Conservation (phyloP, 129 eudicot species). For the Flaveria brownii region DNA sequence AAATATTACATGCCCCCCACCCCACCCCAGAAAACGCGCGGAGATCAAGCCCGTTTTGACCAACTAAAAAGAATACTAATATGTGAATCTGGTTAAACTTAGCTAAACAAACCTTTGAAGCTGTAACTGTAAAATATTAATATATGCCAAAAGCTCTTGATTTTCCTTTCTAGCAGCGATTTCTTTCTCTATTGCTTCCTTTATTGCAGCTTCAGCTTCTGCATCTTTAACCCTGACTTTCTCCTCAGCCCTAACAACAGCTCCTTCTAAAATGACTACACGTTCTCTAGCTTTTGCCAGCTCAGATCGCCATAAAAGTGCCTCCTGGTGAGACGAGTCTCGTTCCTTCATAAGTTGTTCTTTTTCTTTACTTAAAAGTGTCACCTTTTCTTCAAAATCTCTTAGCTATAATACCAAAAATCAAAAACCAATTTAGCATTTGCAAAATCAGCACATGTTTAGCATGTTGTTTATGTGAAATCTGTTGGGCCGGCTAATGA, state of each 20-base stretch:
- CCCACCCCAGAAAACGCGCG: no score
- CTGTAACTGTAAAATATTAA: slow-evolving; percentile 68
- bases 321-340: slow-evolving; percentile 79
- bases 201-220: slow-evolving; percentile 75
- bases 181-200: slow-evolving; percentile 72
- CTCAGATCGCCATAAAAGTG: slow-evolving; percentile 95
- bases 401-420: slow-evolving; percentile 52
- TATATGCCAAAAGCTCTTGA: slow-evolving; percentile 82
- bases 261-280: slow-evolving; percentile 83
- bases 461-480: neutral
- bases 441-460: slow-evolving; percentile 13
- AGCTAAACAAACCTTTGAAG: slow-evolving; percentile 59
- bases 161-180: slow-evolving; percentile 67
- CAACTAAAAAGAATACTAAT: neutral
- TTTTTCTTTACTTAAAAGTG: slow-evolving; percentile 60
- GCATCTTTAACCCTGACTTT: slow-evolving; percentile 77
- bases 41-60: no score
- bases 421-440: no score
- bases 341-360: slow-evolving; percentile 72
- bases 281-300: slow-evolving; percentile 96
- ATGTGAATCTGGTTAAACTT: slow-evolving; percentile 8
- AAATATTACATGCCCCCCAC: no score
- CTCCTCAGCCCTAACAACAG: slow-evolving; percentile 92
- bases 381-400: slow-evolving; percentile 62
- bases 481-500: neutral